Conservation (phyloP, 208 protist species). For the Perkinsela sp. region DNA sequence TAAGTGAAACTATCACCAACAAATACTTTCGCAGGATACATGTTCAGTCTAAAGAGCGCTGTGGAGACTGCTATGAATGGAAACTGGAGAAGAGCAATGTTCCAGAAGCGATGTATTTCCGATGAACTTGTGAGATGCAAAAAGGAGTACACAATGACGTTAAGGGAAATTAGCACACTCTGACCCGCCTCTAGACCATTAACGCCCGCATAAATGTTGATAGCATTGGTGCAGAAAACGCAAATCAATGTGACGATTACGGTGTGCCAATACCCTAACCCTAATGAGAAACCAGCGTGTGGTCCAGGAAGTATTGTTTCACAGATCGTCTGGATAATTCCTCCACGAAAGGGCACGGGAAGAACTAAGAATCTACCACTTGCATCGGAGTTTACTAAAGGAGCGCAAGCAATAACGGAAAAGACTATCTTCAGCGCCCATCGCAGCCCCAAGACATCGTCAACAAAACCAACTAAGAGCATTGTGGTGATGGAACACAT, state of each 20-base stretch:
- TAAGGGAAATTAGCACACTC: constrained; percentile 71
- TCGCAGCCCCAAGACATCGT: constrained; percentile 93
- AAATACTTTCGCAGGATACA: constrained; percentile 88
- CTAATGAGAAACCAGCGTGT: constrained; percentile 10
- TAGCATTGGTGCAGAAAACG: constrained; percentile 96
- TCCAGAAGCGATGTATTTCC: constrained; percentile 16
- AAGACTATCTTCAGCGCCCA: constrained; percentile 91
- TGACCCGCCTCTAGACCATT: constrained; percentile 92
- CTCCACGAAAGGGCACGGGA: constrained; percentile 17
- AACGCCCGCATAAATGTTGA: constrained; percentile 98
- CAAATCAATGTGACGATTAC: constrained; percentile 79
- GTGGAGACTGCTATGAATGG: constrained; percentile 77
- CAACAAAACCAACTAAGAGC: constrained; percentile 93
- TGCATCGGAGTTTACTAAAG: constrained; percentile 67
- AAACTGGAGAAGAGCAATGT: constrained; percentile 30
- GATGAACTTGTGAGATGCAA: constrained; percentile 22
- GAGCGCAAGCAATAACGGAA: constrained; percentile 74
- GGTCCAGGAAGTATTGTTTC: not conserved
- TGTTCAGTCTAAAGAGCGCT: constrained; percentile 77
- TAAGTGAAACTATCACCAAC: constrained; percentile 98
- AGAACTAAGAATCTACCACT: constrained; percentile 59
- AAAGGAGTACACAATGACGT: constrained; percentile 73
- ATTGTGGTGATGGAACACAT: constrained; percentile 84
- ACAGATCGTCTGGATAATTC: not conserved
- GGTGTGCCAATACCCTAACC: constrained; percentile 72